Base-by-base conservation (phyloP, 2,329 filamentous ascomycete genomes). In the Penicillium sp. region DNA sequence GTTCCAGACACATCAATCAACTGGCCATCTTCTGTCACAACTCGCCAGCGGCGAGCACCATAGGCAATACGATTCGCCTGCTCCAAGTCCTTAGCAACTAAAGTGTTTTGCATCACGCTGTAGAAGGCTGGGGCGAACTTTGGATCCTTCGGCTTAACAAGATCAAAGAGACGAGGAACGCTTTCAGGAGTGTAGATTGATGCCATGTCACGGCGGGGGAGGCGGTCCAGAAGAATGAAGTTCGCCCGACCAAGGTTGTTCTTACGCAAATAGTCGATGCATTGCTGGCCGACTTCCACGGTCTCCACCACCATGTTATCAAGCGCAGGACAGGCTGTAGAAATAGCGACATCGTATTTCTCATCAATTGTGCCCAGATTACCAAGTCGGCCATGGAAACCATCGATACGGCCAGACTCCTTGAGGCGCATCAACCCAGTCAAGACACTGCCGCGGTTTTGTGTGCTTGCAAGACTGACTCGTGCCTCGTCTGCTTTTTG, bases 11-110 rank as follows among this genome's bases (percentile, higher is more conserved):
- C 95, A 77, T 99, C 94, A 64, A 99, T 97, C 50, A 99, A 82
- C 73, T 97, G 92, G 47, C 94, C 94, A 58, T 92, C 91, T 2
- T 99, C 83, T 0, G 94, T 99, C 39, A 99, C 94, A 3, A 99
- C 94, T 62, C 94, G 87, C 94, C 94, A 99, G 73, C 94, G 82
- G 78, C 87, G 90, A 44, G 90, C 90, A 40, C 94, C 93, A 68
- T 97, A 99, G 8, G 94, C 94, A 63, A 99, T 97, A 45, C 94
- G 87, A 74, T 97, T 97, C 2, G 94, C 95, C 72, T 99, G 94
- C n/a, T 90, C 87, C 14, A 99, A 83, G 68, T 99, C 91, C 50
- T 87, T 88, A 6, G 94, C 94, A 16, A 99, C 95, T 2, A 99
- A 80, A 0, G 95, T 99, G 71, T 99, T 93, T 68, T 96, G 90